A percentile compares a stretch with the other conserved stretches of the same genome.
Evolutionary conservation across 805 yeast genomes (phyloP).

Genomic region (Candida coquimbonensis): DNA sequence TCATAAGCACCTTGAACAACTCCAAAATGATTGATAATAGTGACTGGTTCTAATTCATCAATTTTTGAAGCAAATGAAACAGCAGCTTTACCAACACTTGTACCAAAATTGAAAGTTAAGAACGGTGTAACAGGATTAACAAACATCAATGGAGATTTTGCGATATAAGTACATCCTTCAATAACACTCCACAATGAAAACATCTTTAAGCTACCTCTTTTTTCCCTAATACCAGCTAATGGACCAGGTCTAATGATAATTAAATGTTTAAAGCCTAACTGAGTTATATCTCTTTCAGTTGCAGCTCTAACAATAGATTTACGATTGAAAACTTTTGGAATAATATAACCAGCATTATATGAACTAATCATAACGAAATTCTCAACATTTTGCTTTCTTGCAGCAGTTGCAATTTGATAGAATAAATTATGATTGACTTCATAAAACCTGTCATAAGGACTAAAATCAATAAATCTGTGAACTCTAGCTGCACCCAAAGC

Average conservation of each 20-base stretch:
- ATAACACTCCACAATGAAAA: conserved; percentile 9
- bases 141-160: conserved; percentile 5
- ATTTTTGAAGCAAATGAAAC: not conserved
- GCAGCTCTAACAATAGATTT: conserved; percentile 8
- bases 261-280: conserved; percentile 5
- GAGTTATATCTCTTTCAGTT: conserved; percentile 7
- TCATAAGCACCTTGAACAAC: conserved; percentile 6
- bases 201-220: conserved; percentile 6
- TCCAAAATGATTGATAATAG: conserved; percentile 4
- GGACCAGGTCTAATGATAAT: conserved; percentile 12
- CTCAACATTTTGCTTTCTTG: conserved; percentile 7
- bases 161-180: conserved; percentile 3
- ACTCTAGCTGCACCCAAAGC: conserved; percentile 11
- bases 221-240: conserved; percentile 11
- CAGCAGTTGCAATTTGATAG: conserved; percentile 10
- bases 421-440: conserved; percentile 10
- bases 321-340: conserved; percentile 6
- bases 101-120: conserved; percentile 7
- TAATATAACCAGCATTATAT: conserved; percentile 1
- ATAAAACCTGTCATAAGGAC: conserved; percentile 3
- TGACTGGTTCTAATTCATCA: not conserved
- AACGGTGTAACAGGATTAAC: conserved; percentile 2
- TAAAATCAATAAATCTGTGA: conserved; percentile 2
- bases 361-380: conserved; percentile 10
- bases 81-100: conserved; percentile 13